A percentile compares a stretch with the other conserved stretches of the same genome.
These are phyloP conservation scores for Erucastrum elatum DNA, from an alignment of 345 rosid species.

Conservation along the genomic window DNA sequence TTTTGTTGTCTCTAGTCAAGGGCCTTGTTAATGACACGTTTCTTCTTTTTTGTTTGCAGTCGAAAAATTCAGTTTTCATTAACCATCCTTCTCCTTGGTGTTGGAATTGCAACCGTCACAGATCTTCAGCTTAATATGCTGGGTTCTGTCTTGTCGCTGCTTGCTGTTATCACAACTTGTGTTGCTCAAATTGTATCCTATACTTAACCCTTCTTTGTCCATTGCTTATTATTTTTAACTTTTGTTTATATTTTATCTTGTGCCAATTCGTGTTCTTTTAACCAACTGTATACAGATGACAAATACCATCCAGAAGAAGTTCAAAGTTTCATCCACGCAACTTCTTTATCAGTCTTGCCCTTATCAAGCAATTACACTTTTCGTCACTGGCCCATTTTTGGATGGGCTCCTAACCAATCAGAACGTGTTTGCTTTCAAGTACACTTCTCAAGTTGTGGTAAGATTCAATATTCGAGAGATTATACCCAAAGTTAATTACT, in stretches of 20 bases:
- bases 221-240: constrained; percentile 13
- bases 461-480: constrained; percentile 34
- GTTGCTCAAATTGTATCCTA: constrained; percentile 99
- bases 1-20: constrained; percentile 16
- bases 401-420: constrained; percentile 90
- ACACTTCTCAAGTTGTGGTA: constrained; percentile 97
- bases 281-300: constrained; percentile 80
- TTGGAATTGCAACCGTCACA: constrained; percentile 98
- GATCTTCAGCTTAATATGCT: constrained; percentile 96
- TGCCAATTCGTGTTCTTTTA: constrained; percentile 47
- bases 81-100: constrained; percentile 88
- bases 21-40: constrained; percentile 11
- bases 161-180: constrained; percentile 94
- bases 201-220: constrained; percentile 26
- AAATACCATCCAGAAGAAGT: constrained; percentile 99
- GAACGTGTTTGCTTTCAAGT: constrained; percentile 96
- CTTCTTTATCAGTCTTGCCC: constrained; percentile 99
- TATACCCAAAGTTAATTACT: background rate
- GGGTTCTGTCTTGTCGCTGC: constrained; percentile 89
- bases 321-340: constrained; percentile 98
- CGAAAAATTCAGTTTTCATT: constrained; percentile 81
- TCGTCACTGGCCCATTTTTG: constrained; percentile 88
- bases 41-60: constrained; percentile 54
- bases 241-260: constrained; percentile 1
- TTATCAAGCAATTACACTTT: constrained; percentile 91